These are phyloP conservation scores for Annulohypoxylon nitens DNA, from an alignment of 495 filamentous ascomycete species.

Conservation along the genomic window DNA sequence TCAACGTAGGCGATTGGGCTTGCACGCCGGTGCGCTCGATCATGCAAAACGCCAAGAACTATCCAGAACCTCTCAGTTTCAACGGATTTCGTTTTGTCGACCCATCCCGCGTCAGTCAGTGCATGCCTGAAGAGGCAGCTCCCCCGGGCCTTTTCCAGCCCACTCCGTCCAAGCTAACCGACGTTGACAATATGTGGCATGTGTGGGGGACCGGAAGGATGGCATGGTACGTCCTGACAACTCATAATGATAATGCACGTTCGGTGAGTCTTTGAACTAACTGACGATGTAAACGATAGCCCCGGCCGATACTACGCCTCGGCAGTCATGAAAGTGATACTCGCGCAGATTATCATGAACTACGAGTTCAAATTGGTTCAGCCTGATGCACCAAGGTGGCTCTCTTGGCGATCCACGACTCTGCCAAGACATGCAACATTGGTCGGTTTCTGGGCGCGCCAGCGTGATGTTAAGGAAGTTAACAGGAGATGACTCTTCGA, in stretches of 20 bases:
- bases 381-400: constrained; percentile 18
- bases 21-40: constrained; percentile 43
- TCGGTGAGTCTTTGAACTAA: no score
- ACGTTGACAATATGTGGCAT: constrained; percentile 37
- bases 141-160: no score
- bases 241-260: no score
- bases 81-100: no score
- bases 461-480: no score
- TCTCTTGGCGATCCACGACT: constrained; percentile 46
- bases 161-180: constrained; percentile 41
- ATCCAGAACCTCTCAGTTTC: no score
- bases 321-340: constrained; percentile 48
- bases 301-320: constrained; percentile 49
- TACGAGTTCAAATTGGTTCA: constrained; percentile 44
- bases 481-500: no score
- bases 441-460: constrained; percentile 31
- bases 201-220: constrained; percentile 49
- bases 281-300: no score
- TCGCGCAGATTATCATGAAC: constrained; percentile 43
- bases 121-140: no score
- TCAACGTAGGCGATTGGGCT: constrained; percentile 48
- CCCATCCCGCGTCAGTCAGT: no score
- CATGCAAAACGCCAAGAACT: no score
- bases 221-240: no score
- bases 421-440: constrained; percentile 35